Evolutionary conservation across 2,329 filamentous ascomycete species (phyloP).

Genomic region (Ascochyta fabae): DNA sequence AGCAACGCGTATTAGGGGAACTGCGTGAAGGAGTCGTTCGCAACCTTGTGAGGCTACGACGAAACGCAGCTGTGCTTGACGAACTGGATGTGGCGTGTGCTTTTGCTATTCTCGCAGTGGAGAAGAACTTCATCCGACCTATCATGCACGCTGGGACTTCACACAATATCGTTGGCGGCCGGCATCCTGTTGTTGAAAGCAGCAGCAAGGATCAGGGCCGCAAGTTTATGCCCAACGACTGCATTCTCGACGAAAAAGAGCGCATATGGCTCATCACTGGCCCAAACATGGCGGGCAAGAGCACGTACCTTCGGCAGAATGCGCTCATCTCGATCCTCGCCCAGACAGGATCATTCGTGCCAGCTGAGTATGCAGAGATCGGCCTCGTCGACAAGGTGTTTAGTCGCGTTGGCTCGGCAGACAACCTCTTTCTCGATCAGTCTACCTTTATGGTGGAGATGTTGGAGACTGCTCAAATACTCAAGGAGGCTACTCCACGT

Average conservation of each 20-base stretch:
- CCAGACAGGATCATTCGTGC: conserved; percentile 91
- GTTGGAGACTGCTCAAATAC: conserved; percentile 91
- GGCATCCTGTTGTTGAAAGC: conserved; percentile 90
- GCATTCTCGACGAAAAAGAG: conserved; percentile 77
- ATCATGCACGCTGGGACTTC: conserved; percentile 66
- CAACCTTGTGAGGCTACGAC: conserved; percentile 83
- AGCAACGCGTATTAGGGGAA: conserved; percentile 77
- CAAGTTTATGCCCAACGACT: conserved; percentile 85
- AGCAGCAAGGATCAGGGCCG: conserved; percentile 81
- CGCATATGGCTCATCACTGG: conserved; percentile 73
- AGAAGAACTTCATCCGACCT: conserved; percentile 77
- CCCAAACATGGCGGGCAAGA: conserved; percentile 99
- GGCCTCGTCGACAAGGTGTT: conserved; percentile 97
- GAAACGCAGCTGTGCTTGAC: conserved; percentile 89
- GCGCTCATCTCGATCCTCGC: conserved; percentile 92
- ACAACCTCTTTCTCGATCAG: conserved; percentile 92
- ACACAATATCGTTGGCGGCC: conserved; percentile 82
- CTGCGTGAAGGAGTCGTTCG: conserved; percentile 78
- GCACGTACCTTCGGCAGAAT: conserved; percentile 93
- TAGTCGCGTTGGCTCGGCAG: conserved; percentile 84
- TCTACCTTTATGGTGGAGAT: conserved; percentile 99
- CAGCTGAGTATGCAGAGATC: conserved; percentile 82
- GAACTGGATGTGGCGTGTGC: conserved; percentile 90
- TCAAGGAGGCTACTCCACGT: conserved; percentile 80
- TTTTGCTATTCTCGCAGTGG: conserved; percentile 78